A percentile compares a stretch with the other conserved stretches of the same genome.
Conservation (phyloP, 371 early-diverging fungal species). For the Nosema granulosis region DNA sequence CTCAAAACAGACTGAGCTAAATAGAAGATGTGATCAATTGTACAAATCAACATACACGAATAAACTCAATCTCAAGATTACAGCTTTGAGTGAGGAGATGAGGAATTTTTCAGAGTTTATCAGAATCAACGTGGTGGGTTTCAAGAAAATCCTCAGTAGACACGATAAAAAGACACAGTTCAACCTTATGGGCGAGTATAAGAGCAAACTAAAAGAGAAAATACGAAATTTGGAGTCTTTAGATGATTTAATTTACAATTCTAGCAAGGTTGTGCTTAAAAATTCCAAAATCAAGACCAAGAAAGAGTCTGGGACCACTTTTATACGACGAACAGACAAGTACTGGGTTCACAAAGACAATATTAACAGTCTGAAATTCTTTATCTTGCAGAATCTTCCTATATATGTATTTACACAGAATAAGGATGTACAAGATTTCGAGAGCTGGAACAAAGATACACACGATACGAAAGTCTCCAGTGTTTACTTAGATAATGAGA, state of each 20-base stretch:
- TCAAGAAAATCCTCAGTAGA: slow-evolving; percentile 88
- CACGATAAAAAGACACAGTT: slow-evolving; percentile 84
- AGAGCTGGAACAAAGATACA: slow-evolving; percentile 70
- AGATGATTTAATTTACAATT: slow-evolving; percentile 76
- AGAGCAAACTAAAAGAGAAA: slow-evolving; percentile 75
- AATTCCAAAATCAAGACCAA: slow-evolving; percentile 24
- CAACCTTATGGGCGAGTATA: slow-evolving; percentile 76
- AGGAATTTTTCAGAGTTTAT: slow-evolving; percentile 81
- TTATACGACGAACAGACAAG: slow-evolving; percentile 69
- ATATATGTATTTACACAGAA: slow-evolving; percentile 72
- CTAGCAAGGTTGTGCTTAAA: slow-evolving; percentile 62
- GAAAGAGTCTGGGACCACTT: slow-evolving; percentile 35
- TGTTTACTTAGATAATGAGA: slow-evolving; percentile 86
- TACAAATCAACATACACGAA: slow-evolving; percentile 2
- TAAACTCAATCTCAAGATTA: background rate
- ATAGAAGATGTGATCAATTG: background rate
- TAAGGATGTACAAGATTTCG: slow-evolving; percentile 47
- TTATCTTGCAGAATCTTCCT: slow-evolving; percentile 84
- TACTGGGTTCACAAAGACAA: slow-evolving; percentile 91
- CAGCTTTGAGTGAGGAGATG: slow-evolving; percentile 69
- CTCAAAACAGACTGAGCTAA: slow-evolving; percentile 13
- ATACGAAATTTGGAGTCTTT: slow-evolving; percentile 83
- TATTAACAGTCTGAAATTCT: slow-evolving; percentile 83
- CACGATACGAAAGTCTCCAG: slow-evolving; percentile 86
- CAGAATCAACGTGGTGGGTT: slow-evolving; percentile 85